Evolutionary conservation across 139 green algal species (phyloP), one percentile per base, ranked within the genome.

Genomic region (Coccomyxa sp.): DNA sequence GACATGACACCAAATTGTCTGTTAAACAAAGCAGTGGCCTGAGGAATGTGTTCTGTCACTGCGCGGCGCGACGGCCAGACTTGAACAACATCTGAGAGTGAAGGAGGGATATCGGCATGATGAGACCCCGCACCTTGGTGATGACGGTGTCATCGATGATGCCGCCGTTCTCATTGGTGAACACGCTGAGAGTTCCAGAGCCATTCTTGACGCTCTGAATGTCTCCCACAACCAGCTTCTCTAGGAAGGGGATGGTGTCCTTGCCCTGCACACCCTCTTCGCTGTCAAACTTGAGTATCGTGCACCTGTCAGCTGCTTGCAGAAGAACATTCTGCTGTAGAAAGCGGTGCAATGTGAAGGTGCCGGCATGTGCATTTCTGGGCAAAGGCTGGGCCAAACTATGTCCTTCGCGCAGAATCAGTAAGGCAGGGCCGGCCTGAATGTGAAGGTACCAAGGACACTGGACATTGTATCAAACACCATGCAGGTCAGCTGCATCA

Each of bases 101-200:
- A 64, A 64, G 50, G 50, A 64, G 22, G 50, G 68, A 6, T 37
- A 36, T 27, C 31, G 31, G 31, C 68, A 39, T 10, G 24, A 72
- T 36, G 39, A 8, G 29, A 2, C 4, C 22, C 22, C 80, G 29
- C 33, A 95, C 92, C 88, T 96, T 96, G 68, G 93, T 97, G 79
- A 98, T 89, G 50, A 98, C 94, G 2, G 93, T 97, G 86, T 99
- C 96, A 82, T 99, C 96, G 73, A 99, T 98, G 86, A 98, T 98
- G 68, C 96, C 96, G 16, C 96, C 96, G 74, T 95, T 90, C 81
- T 98, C 94, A 86, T 99, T 99, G 58, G 94, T 99, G 82, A 99
- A 94, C 8, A 98, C 86, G 41, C 82, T 93, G 27, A 98, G 88
- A 10, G 85, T 89, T 73, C 96, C 94, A 18, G 90, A 97, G 73